A percentile compares a stretch with the other conserved stretches of the same genome.
phyloP scores from a whole-genome alignment of 345 rosid species.

The Euclidium syriacum region DNA sequence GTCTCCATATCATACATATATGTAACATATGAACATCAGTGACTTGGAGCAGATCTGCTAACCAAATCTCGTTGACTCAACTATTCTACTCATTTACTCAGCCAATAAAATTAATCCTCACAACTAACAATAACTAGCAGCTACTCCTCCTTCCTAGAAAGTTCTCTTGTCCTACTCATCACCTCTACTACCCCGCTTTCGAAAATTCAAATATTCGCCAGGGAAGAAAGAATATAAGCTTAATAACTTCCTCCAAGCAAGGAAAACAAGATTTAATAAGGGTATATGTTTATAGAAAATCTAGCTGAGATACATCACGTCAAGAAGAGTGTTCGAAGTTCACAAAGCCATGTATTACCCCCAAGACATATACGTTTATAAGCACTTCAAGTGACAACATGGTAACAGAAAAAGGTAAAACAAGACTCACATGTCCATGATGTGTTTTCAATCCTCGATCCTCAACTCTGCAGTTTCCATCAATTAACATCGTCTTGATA shows the following conservation, averaged over 20 bases:
- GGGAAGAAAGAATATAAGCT: not conserved
- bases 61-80: not conserved
- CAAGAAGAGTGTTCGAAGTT: not conserved
- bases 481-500: conserved; percentile 83
- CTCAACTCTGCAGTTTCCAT: conserved; percentile 96
- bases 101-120: not conserved
- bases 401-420: not conserved
- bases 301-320: conserved; percentile 1
- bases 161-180: conserved; percentile 6
- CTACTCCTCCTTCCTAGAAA: conserved; percentile 9
- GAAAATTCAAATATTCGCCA: not conserved
- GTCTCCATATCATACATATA: not conserved
- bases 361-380: not conserved
- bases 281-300: not conserved
- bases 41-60: conserved; percentile 1
- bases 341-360: not conserved
- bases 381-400: not conserved
- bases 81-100: not conserved
- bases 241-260: not conserved
- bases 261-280: not conserved
- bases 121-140: conserved; percentile 6
- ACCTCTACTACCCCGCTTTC: not conserved
- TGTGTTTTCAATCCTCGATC: conserved; percentile 99
- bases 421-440: conserved; percentile 78
- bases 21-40: not conserved